Conservation (phyloP, 1,139 yeast species). For the Suhomyces yuchorum region DNA sequence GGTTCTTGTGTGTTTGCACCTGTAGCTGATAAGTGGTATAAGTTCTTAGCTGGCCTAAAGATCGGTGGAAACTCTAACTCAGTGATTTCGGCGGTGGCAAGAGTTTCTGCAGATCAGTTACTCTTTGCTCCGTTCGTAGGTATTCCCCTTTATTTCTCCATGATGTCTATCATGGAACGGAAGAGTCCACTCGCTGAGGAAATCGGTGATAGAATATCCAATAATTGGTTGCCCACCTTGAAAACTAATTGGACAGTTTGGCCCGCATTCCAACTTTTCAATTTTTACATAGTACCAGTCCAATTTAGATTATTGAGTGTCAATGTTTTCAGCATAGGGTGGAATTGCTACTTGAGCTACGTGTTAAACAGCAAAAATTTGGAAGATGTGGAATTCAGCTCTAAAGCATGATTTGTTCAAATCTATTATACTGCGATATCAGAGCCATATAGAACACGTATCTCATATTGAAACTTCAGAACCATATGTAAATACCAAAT, state of each 20-base stretch:
- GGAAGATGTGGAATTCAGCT: not conserved
- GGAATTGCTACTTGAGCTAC: constrained; percentile 80
- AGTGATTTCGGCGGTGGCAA: constrained; percentile 11
- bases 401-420: not conserved
- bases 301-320: constrained; percentile 68
- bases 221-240: constrained; percentile 63
- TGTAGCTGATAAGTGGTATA: constrained; percentile 46
- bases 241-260: constrained; percentile 79
- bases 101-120: constrained; percentile 73
- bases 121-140: constrained; percentile 73
- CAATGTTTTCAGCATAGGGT: constrained; percentile 71
- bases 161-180: constrained; percentile 67
- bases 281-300: constrained; percentile 72
- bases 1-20: constrained; percentile 48
- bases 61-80: constrained; percentile 1
- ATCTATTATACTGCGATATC: not conserved
- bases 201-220: constrained; percentile 40
- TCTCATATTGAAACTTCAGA: not conserved
- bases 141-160: constrained; percentile 65
- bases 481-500: too few species aligned
- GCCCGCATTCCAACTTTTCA: constrained; percentile 79
- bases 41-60: constrained; percentile 27
- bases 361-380: constrained; percentile 12
- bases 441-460: not conserved
- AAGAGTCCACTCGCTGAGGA: constrained; percentile 26